These are phyloP conservation scores for Inga oerstediana DNA, from an alignment of 306 rosid species.

Conservation along the genomic window DNA sequence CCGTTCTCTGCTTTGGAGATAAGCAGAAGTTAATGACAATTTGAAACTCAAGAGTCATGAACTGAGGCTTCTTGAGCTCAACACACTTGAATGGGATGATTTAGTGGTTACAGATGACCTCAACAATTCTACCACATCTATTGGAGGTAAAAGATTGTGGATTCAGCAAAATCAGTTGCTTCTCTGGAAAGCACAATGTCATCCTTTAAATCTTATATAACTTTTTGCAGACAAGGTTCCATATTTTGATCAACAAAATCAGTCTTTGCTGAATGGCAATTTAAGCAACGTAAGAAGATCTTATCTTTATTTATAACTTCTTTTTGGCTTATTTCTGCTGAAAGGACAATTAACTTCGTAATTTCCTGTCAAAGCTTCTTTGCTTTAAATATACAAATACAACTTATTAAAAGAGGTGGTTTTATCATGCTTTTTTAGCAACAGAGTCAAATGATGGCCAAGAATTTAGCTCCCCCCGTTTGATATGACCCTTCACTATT, in stretches of 20 bases:
- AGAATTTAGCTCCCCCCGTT: background rate
- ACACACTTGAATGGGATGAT: conserved; percentile 98
- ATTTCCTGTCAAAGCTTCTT: background rate
- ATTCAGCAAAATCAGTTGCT: conserved; percentile 35
- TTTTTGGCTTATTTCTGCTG: conserved; percentile 27
- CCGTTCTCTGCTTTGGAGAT: conserved; percentile 31
- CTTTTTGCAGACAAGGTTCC: conserved; percentile 52
- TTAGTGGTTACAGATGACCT: conserved; percentile 59
- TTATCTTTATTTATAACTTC: conserved; percentile 8
- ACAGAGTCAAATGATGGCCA: conserved; percentile 1
- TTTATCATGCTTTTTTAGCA: conserved; percentile 6
- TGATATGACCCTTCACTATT: background rate
- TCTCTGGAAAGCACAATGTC: conserved; percentile 29
- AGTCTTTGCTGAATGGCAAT: conserved; percentile 47
- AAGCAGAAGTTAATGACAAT: conserved; percentile 54
- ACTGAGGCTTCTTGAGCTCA: conserved; percentile 78
- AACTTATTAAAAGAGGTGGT: background rate
- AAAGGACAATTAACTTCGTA: background rate
- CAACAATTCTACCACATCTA: conserved; percentile 38
- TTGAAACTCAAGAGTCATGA: conserved; percentile 56
- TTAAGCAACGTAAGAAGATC: conserved; percentile 61
- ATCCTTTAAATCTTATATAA: conserved; percentile 20
- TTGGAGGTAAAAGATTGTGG: conserved; percentile 63
- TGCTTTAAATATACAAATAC: background rate
- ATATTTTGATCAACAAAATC: conserved; percentile 54